Evolutionary conservation across 202 grass and related monocot species (phyloP).

Genomic region (Schoenoplectus triqueter): DNA sequence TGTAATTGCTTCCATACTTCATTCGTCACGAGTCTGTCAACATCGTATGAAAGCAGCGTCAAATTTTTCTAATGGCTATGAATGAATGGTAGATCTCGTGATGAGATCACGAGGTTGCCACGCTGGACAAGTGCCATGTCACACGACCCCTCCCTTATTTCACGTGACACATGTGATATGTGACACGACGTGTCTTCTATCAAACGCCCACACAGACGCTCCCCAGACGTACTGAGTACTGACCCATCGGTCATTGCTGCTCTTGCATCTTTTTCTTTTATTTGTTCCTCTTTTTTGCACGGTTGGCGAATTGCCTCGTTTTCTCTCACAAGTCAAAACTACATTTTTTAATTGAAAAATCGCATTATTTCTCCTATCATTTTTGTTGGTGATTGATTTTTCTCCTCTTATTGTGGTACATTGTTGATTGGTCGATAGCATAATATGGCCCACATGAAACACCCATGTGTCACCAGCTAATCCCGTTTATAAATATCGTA

Average conservation of each 20-base stretch:
- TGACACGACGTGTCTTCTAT: neutral
- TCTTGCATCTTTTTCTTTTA: neutral
- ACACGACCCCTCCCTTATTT: conserved; percentile 24
- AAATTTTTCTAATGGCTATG: neutral
- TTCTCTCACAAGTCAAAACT: neutral
- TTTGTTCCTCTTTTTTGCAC: neutral
- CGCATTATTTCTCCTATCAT: neutral
- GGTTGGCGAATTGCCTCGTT: too few relatives aligned
- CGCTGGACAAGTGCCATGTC: conserved; percentile 15
- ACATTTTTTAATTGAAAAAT: neutral
- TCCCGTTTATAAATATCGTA: neutral
- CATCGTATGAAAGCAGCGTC: neutral
- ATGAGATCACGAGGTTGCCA: neutral
- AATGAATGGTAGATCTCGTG: neutral
- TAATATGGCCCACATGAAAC: neutral
- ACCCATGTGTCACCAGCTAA: conserved; percentile 13
- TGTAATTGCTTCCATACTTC: too few relatives aligned
- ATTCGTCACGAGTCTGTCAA: neutral
- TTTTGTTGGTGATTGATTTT: neutral
- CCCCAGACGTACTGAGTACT: neutral
- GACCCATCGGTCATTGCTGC: neutral
- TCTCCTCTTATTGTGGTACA: conserved; percentile 6
- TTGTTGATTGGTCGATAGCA: neutral
- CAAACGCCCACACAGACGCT: neutral
- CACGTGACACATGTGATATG: conserved; percentile 28